Base-by-base conservation (phyloP, 1,284 basidiomycete species). In the Coniferiporia sulphurascens region DNA sequence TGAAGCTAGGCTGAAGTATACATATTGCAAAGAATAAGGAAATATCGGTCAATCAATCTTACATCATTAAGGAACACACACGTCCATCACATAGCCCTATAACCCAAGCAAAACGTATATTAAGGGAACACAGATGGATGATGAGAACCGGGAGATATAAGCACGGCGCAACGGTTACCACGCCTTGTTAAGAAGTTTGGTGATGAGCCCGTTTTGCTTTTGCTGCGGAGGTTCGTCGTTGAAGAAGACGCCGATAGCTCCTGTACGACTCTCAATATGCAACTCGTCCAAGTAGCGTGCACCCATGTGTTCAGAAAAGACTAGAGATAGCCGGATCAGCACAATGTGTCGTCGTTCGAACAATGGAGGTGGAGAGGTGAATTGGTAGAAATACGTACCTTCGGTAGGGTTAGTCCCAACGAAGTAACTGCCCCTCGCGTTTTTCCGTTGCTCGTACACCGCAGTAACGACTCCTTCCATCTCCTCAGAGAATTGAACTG, bases 141-240 rank as follows among this genome's bases (percentile, higher is more conserved):
- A 44, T 27, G 27, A 55, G 45, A 45, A 19, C n/a, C 10, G 9
- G 9, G 41, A 32, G 32, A 8, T 41, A 41, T 10, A n/a, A 15
- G 6, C 13, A 21, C 12, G 15, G n/a, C 32, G 19, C 50, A 13
- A 17, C n/a, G 35, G 35, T 22, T 45, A 60, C 53, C 59, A 52
- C 12, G 59, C 58, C 48, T 60, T 56, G 48, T 48, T 49, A 2
- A 61, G 44, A 19, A 61, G 17, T 49, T 61, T 61, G 15, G 51
- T 52, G 27, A 61, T 57, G 55, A 58, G 38, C 38, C 48, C 45
- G n/a, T 49, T 48, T 15, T 55, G 21, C 46, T 58, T 61, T 22
- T 48, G 51, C 27, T 50, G 50, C 34, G 38, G 43, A 3, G 55
- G 12, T 34, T 61, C 51, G 49, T 56, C 48, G 43, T 61, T 53